Evolutionary conservation across 192 early-diverging fungal species (phyloP), one percentile per base, ranked within the genome.

Genomic region (Fimicolochytrium jonesii): DNA sequence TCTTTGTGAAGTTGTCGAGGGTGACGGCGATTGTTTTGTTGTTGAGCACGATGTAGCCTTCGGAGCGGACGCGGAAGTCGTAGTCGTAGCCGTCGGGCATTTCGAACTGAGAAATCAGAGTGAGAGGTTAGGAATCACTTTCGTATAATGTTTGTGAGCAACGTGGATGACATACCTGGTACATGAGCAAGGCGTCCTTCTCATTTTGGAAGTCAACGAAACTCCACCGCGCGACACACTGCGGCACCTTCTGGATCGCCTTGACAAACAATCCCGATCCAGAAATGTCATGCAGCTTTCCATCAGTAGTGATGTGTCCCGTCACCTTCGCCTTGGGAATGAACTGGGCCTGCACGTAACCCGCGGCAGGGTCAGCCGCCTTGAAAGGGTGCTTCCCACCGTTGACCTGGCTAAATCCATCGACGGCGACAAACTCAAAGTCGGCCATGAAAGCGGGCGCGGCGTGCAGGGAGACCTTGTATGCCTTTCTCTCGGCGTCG

Each of bases 151-250:
- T 11, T n/a, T n/a, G n/a, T n/a, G n/a, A n/a, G n/a, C n/a, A n/a
- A n/a, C n/a, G n/a, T n/a, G n/a, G n/a, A n/a, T n/a, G n/a, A n/a
- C n/a, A n/a, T 39, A 81, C 72, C 73, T 83, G 79, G 36, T 78
- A 80, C 33, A 76, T 30, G 17, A 84, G 60, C 6, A 90, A 57
- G 36, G 82, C 73, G 59, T 84, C 84, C 30, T 83, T 77, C 20
- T 79, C 60, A 13, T 75, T 77, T 32, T 89, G 87, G 67, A 97
- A 90, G 61, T 88, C 85, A 33, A 79, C 71, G 75, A 91, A 92
- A 68, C 89, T 93, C 90, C 91, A 97, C 69, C 85, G 82, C 36
- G 86, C 88, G 25, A 90, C 84, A 44, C 87, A 78, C 35, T 95
- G 90, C 26, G 93, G 92, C 61, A 88, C 89, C 65, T 78, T 86